Conservation (phyloP, 2,329 filamentous ascomycete species). For the Periconia sp. region DNA sequence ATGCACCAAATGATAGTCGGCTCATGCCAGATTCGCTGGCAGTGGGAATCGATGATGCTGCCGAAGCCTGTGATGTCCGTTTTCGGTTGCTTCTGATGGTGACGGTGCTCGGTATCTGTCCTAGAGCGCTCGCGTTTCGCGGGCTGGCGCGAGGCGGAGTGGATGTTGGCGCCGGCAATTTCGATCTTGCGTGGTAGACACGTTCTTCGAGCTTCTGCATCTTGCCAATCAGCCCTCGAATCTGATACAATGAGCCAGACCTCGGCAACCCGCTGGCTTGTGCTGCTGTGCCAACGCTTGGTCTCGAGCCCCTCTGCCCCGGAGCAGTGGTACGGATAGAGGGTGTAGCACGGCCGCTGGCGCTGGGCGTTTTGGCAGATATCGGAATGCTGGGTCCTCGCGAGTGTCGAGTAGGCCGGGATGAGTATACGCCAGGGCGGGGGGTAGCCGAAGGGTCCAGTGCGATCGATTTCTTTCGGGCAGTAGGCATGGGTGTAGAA, state of each 20-base stretch:
- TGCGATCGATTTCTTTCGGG: constrained; percentile 50
- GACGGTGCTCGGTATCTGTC: constrained; percentile 57
- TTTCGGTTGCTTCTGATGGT: constrained; percentile 68
- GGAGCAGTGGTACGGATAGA: constrained; percentile 41
- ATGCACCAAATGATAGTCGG: constrained; percentile 54
- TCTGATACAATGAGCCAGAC: constrained; percentile 82
- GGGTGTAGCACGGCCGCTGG: constrained; percentile 48
- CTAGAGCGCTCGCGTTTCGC: constrained; percentile 55
- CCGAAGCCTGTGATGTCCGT: constrained; percentile 60
- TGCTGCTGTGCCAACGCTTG: constrained; percentile 52
- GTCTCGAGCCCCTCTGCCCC: constrained; percentile 42
- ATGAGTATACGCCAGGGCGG: constrained; percentile 52
- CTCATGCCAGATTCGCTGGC: constrained; percentile 38
- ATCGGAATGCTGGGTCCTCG: constrained; percentile 60
- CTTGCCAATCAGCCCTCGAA: constrained; percentile 89
- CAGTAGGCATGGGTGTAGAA: constrained; percentile 41
- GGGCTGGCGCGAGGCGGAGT: constrained; percentile 84
- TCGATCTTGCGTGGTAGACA: constrained; percentile 88
- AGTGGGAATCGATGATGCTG: constrained; percentile 38
- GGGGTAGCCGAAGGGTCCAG: constrained; percentile 57
- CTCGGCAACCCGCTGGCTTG: constrained; percentile 54
- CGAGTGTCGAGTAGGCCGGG: constrained; percentile 52
- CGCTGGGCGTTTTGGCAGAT: constrained; percentile 33
- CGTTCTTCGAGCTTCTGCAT: constrained; percentile 96
- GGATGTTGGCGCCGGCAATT: constrained; percentile 77